Evolutionary conservation across 2,329 filamentous ascomycete species (phyloP), one percentile per base, ranked within the genome.

Genomic region (Monilinia vaccinii-corymbosi): DNA sequence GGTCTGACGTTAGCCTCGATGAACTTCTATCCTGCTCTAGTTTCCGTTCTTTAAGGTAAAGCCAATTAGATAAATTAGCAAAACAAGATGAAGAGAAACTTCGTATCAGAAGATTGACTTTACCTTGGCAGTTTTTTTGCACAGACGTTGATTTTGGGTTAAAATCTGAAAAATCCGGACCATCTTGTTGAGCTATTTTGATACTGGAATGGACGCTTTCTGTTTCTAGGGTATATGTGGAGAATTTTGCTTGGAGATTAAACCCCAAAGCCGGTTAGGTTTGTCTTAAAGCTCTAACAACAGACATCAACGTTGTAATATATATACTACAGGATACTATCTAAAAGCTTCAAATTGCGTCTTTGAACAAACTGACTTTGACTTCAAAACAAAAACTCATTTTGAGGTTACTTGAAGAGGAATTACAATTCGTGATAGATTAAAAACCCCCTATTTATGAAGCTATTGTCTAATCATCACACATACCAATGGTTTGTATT

Each of bases 91-190:
- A 25, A 51, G 25, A 47, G 42, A 56, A 56, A 31, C 44, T 46
- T 58, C 31, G 53, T 56, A 56, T 57, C 55, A 57, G 31, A 56
- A 47, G 38, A 34, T 36, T 48, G 53, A 11, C 31, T 21, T 36
- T 21, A 21, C 5, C 51, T 44, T 23, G 32, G 40, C 23, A 48
- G 28, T 40, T 42, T 11, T 55, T 56, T 63, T 64, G 63, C 66
- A 67, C 67, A 63, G 67, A 69, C 66, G 66, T 68, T 65, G 62
- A 63, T 42, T 64, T 68, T 63, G 62, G 63, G 60, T 67, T 65
- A 60, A 52, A 50, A 61, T 18, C 6, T 28, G 23, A 36, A 36
- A 53, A 53, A 31, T n/a, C 51, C 11, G 28, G 44, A 44, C 38
- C 16, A 3, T 36, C 9, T 51, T 31, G 11, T 32, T 32, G 18